phyloP scores from a whole-genome alignment of 345 rosid species.

The Camelina neglecta region DNA sequence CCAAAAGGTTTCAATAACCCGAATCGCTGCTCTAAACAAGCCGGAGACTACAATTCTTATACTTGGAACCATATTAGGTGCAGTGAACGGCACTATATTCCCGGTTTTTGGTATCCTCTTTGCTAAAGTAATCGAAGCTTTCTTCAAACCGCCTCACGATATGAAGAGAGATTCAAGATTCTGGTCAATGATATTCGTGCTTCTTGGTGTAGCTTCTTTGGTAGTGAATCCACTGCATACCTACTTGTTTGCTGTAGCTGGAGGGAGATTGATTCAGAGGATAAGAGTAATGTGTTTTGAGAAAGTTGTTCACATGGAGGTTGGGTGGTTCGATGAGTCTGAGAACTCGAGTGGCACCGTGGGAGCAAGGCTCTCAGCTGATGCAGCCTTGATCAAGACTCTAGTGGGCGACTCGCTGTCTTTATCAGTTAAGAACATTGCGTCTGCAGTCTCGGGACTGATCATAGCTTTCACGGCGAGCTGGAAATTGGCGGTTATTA shows the following conservation, averaged over 20 bases:
- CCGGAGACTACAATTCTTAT: neutral
- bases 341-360: slow-evolving; percentile 69
- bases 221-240: neutral
- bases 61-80: neutral
- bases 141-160: neutral
- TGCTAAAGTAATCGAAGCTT: neutral
- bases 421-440: neutral
- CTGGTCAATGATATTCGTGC: neutral
- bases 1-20: slow-evolving; percentile 48
- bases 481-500: neutral
- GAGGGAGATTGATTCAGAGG: slow-evolving; percentile 58
- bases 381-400: slow-evolving; percentile 58
- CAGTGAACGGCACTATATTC: neutral
- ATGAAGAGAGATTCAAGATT: neutral
- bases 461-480: neutral
- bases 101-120: neutral
- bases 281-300: slow-evolving; percentile 63
- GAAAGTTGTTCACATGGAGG: slow-evolving; percentile 71
- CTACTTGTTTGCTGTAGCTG: slow-evolving; percentile 60
- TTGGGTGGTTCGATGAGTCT: slow-evolving; percentile 75
- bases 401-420: neutral
- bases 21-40: slow-evolving; percentile 47
- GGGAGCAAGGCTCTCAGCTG: slow-evolving; percentile 74
- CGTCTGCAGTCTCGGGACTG: neutral
- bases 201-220: neutral